Evolutionary conservation across 768 basidiomycete species (phyloP).

Genomic region (Hebeloma cylindrosporum): DNA sequence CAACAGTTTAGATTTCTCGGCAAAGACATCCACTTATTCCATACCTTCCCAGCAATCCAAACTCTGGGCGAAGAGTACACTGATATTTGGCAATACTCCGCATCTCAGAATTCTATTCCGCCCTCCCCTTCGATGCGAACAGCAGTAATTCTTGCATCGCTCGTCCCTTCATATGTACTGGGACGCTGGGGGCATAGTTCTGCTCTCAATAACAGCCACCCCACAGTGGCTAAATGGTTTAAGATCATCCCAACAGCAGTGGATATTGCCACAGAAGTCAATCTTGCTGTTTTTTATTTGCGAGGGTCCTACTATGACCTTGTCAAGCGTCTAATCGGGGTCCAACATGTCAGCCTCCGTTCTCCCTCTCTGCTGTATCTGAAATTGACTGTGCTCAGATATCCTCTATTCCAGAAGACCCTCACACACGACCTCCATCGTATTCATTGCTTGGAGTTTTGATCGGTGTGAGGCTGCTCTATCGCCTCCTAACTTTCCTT

Average conservation of each 20-base stretch:
- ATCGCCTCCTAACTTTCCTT: slow-evolving; percentile 55
- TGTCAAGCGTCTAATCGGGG: slow-evolving; percentile 61
- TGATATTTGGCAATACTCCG: slow-evolving; percentile 73
- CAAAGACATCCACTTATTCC: slow-evolving; percentile 1
- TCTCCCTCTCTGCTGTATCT: neutral
- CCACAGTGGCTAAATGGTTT: slow-evolving; percentile 33
- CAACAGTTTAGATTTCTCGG: neutral
- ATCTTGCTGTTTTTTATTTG: slow-evolving; percentile 80
- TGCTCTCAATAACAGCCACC: slow-evolving; percentile 36
- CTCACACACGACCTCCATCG: slow-evolving; percentile 74
- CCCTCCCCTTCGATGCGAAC: slow-evolving; percentile 48
- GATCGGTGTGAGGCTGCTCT: slow-evolving; percentile 59
- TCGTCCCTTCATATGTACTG: slow-evolving; percentile 63
- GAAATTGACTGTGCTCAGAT: slow-evolving; percentile 43
- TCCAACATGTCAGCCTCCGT: slow-evolving; percentile 59
- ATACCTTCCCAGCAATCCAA: slow-evolving; percentile 59
- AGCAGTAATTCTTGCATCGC: slow-evolving; percentile 62
- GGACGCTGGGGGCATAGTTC: slow-evolving; percentile 46
- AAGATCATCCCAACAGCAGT: slow-evolving; percentile 48
- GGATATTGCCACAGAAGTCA: slow-evolving; percentile 65
- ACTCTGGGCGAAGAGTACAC: slow-evolving; percentile 93
- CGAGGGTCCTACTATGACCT: slow-evolving; percentile 79
- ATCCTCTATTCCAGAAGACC: slow-evolving; percentile 71
- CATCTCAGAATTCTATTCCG: slow-evolving; percentile 34
- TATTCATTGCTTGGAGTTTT: slow-evolving; percentile 84